Evolutionary conservation across 148 eudicot genomes (phyloP), one percentile per base, ranked within the genome.

Genomic region (Camellia sinensis): DNA sequence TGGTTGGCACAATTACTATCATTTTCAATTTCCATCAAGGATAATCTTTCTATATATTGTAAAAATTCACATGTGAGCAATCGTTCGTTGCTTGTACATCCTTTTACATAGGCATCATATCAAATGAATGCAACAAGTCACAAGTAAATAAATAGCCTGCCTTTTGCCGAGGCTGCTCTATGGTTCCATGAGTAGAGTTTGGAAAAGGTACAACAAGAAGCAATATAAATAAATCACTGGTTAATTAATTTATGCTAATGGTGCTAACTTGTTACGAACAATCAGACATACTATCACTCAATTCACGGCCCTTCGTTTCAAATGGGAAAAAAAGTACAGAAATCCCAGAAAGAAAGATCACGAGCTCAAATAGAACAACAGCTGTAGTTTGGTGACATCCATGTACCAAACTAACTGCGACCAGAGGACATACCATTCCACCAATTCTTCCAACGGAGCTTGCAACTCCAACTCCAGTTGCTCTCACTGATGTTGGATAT

Each of bases 401-500:
- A 74, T 89, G 92, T 66, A 92, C 85, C 87, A 93, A 78, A 61
- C 88, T 89, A 7, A 96, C 97, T 37, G 98, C 99, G 52, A 96
- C 98, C 63, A 93, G 92, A 80, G 99, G 99, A 82, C 95, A 92
- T 45, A 86, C 68, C 93, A 96, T 96, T 84, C 99, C 97, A 22
- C 95, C 97, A 14, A 96, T 87, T 88, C 99, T 86, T 78, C 98
- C 99, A 83, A 95, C 84, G 1, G 98, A 89, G 69, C 92, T 89
- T 52, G 97, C 99, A n/a, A 92, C 90, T 78, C 99, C 99, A 21
- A 88, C 91, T 48, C 99, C 99, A 9, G 95, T 96, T 85, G 97
- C 84, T 75, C 98, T 87, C 15, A 92, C 87, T 52, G 93, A 75
- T 73, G 97, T 92, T 18, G 97, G 97, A 76, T 90, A 92, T 81